These are phyloP conservation scores for Phaseolus lunatus DNA, from an alignment of 306 rosid species.

Conservation along the genomic window DNA sequence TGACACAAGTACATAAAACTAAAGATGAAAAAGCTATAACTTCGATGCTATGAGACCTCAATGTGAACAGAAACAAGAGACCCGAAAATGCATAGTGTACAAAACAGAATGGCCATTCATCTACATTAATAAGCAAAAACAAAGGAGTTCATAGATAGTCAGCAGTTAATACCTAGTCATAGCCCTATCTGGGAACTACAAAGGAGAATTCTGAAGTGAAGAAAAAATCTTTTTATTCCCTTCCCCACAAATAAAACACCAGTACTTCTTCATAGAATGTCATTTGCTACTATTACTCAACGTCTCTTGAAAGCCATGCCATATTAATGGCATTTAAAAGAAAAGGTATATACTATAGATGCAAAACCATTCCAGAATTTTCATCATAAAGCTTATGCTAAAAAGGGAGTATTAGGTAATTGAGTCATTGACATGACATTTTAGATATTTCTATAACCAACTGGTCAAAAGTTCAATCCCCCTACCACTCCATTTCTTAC, in stretches of 20 bases:
- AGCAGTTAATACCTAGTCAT: background rate
- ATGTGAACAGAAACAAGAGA: slow-evolving; percentile 19
- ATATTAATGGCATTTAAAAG: slow-evolving; percentile 16
- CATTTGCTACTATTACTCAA: background rate
- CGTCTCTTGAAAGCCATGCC: background rate
- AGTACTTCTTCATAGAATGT: background rate
- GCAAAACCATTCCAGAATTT: slow-evolving; percentile 1
- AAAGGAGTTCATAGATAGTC: background rate
- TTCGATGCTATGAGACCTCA: slow-evolving; percentile 13
- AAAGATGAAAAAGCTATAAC: background rate
- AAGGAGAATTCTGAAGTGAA: slow-evolving; percentile 5
- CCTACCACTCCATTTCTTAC: background rate
- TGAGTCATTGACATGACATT: slow-evolving; percentile 5
- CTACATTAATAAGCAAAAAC: background rate
- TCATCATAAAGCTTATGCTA: slow-evolving; percentile 16
- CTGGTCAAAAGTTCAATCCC: background rate
- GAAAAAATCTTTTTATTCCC: background rate
- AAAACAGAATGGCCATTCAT: background rate
- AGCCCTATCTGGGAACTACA: background rate
- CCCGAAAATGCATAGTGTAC: background rate
- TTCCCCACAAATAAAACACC: background rate
- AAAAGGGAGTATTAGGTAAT: background rate
- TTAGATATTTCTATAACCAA: background rate
- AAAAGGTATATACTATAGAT: slow-evolving; percentile 1
- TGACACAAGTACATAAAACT: slow-evolving; percentile 17